A percentile compares a stretch with the other conserved stretches of the same genome.
These are phyloP conservation scores for Diplodia sapinea DNA, from an alignment of 2,329 filamentous ascomycete species.

Conservation along the genomic window DNA sequence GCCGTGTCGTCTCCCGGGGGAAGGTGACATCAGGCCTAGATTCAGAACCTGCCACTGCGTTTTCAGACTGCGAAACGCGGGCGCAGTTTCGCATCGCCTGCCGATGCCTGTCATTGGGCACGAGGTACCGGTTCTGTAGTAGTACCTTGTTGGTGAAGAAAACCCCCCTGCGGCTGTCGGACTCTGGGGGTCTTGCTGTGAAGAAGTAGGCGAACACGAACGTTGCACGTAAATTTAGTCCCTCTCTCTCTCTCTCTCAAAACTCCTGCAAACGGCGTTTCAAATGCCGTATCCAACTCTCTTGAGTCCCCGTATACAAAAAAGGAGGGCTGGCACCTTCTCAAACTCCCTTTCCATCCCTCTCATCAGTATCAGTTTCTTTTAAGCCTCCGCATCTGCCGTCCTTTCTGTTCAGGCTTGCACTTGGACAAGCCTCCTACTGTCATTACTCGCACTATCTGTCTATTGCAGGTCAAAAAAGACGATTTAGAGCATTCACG, in stretches of 20 bases:
- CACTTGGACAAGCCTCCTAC: slow-evolving; percentile 2
- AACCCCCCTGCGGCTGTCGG: background rate
- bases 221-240: slow-evolving; percentile 1
- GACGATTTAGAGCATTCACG: background rate
- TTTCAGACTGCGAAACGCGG: background rate
- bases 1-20: background rate
- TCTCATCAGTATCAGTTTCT: background rate
- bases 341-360: background rate
- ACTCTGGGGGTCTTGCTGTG: background rate
- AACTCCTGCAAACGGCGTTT: background rate
- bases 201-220: background rate
- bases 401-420: background rate
- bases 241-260: background rate
- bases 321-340: background rate
- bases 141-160: background rate
- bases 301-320: background rate
- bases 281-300: background rate
- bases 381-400: background rate
- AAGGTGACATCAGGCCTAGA: slow-evolving; percentile 14
- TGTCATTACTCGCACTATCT: background rate
- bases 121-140: background rate
- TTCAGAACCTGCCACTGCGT: background rate
- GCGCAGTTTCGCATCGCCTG: background rate
- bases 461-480: background rate
- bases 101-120: background rate